Evolutionary conservation across 2,329 filamentous ascomycete genomes (phyloP), one percentile per base, ranked within the genome.

Genomic region (Fusarium continuum): DNA sequence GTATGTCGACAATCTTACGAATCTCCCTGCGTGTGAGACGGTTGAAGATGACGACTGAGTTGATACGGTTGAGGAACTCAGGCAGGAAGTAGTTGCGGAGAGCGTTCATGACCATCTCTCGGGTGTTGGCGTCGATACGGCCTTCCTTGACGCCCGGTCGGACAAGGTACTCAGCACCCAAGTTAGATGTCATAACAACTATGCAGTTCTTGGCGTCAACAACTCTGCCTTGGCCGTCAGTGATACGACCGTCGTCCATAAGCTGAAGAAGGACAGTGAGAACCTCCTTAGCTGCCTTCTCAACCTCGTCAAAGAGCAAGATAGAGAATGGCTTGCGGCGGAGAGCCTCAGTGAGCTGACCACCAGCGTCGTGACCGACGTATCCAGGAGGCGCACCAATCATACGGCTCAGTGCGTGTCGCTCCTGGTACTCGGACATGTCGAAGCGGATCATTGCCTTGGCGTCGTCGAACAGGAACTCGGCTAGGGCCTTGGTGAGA

Each of bases 401-500:
- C 92, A 99, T 97, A 59, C 95, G 88, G 75, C 92, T 96, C 13
- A 99, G 86, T 1, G 94, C 91, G 76, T 99, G 95, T 6, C 94
- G 90, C 78, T 99, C 95, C 78, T 99, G 96, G 77, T 99, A 99
- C 78, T 99, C 95, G 6, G 94, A 98, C 95, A 99, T 99, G 76
- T 99, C 95, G 80, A 99, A 96, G 32, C 95, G 91, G 71, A 99
- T 97, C 95, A 99, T 98, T 28, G 94, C 83, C 81, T 97, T 97
- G 22, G 94, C 81, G 70, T 99, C 95, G 74, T 99, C 95, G 80
- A 99, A 99, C 23, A 99, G 83, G 82, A 99, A 99, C 77, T 99
- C 95, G 43, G 95, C 95, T 57, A 99, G 84, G 14, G 94, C 95
- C 79, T 99, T 99, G 65, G 94, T 98, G 55, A 99, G 88, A 17